Percentiles rank a stretch among this genome's conserved stretches.
Evolutionary conservation across 192 early-diverging fungal genomes (phyloP).

Genomic region (Coemansia reversa): DNA sequence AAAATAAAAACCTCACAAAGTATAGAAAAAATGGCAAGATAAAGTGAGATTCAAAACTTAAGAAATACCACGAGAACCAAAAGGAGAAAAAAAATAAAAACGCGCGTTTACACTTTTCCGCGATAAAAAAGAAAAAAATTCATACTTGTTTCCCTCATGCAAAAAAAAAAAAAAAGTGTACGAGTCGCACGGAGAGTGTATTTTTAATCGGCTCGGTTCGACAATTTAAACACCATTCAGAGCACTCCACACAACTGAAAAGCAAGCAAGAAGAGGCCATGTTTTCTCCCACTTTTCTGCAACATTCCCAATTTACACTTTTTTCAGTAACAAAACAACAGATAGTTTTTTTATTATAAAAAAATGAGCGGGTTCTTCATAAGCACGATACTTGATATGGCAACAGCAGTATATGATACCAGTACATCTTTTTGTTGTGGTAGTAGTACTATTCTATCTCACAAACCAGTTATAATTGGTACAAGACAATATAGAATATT

Average conservation of each 20-base stretch:
- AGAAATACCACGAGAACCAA: neutral
- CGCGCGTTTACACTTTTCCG: neutral
- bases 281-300: too few relatives aligned
- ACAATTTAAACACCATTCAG: too few relatives aligned
- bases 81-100: slow-evolving; percentile 7
- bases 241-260: too few relatives aligned
- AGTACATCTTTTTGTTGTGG: slow-evolving; percentile 30
- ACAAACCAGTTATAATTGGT: slow-evolving; percentile 56
- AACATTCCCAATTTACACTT: neutral
- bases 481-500: slow-evolving; percentile 59
- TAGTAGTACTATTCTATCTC: slow-evolving; percentile 16
- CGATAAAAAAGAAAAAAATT: neutral
- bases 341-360: neutral
- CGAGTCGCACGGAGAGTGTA: too few relatives aligned
- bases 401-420: neutral
- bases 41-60: neutral
- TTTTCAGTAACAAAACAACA: neutral
- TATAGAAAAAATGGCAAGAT: slow-evolving; percentile 1
- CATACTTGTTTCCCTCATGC: neutral
- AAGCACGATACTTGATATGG: neutral
- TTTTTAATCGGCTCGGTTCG: too few relatives aligned
- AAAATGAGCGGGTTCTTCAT: neutral
- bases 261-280: too few relatives aligned
- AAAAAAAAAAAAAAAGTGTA: neutral
- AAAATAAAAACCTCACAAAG: neutral